phyloP scores from a whole-genome alignment of 345 rosid species.

The Pistacia vera region DNA sequence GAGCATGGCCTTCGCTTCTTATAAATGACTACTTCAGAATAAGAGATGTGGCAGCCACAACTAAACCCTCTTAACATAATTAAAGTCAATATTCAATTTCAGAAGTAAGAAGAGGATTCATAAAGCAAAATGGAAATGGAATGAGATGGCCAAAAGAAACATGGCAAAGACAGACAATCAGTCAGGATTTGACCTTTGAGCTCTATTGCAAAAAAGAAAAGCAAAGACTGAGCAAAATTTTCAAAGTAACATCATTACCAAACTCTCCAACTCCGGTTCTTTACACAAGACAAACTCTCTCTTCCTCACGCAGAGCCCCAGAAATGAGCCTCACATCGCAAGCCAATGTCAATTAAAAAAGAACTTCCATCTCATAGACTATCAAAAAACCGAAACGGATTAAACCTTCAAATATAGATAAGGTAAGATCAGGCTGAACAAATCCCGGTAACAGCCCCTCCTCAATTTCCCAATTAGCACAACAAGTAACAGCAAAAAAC shows the following conservation, averaged over 20 bases:
- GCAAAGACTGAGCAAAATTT: not conserved
- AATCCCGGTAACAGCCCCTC: not conserved
- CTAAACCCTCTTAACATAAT: not conserved
- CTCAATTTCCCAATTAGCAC: not conserved
- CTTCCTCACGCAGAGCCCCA: not conserved
- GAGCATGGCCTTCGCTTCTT: not conserved
- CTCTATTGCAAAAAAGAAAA: not conserved
- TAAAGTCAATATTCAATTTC: no score
- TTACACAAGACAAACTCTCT: not conserved
- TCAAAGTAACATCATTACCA: not conserved
- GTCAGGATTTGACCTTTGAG: not conserved
- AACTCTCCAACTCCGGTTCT: not conserved
- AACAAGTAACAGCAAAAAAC: not conserved
- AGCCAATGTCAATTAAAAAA: not conserved
- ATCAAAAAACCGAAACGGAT: not conserved
- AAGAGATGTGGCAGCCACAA: not conserved
- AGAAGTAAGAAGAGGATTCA: slow-evolving; percentile 1
- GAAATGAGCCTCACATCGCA: not conserved
- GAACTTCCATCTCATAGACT: not conserved
- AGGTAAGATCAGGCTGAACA: not conserved
- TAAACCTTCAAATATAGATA: not conserved
- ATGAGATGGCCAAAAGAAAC: not conserved
- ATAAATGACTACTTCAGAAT: not conserved
- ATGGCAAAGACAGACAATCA: not conserved
- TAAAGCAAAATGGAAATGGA: not conserved